Conservation (phyloP, 2,329 filamentous ascomycete species). For the Microcera coccophila region DNA sequence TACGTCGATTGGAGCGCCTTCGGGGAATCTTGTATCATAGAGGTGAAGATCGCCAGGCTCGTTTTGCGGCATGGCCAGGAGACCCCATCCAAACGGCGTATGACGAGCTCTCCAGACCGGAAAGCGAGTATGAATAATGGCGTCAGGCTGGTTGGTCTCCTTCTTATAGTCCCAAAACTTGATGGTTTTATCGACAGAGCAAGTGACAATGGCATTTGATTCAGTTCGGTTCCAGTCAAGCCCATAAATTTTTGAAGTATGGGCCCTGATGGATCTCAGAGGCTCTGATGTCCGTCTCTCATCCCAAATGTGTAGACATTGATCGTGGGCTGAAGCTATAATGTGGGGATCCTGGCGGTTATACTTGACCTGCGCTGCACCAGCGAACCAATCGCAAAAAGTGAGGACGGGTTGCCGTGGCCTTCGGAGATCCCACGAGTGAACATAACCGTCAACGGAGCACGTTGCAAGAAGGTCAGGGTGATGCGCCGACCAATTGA, state of each 20-base stretch:
- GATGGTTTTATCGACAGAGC: conserved; percentile 86
- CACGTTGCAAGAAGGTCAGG: conserved; percentile 87
- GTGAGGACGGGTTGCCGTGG: conserved; percentile 70
- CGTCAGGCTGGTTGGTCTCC: conserved; percentile 62
- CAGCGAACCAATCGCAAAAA: conserved; percentile 90
- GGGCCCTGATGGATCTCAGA: conserved; percentile 78
- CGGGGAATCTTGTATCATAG: conserved; percentile 62
- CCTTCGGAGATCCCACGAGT: conserved; percentile 82
- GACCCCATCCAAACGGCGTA: conserved; percentile 81
- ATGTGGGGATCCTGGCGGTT: conserved; percentile 84
- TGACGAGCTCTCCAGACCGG: conserved; percentile 89
- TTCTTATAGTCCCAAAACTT: conserved; percentile 83
- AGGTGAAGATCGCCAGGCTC: conserved; percentile 81
- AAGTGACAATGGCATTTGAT: conserved; percentile 71
- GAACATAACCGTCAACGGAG: conserved; percentile 87
- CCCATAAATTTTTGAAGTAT: conserved; percentile 91
- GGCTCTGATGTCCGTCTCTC: conserved; percentile 74
- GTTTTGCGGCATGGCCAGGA: conserved; percentile 88
- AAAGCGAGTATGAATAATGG: conserved; percentile 76
- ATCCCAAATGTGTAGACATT: conserved; percentile 86
- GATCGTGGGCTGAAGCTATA: conserved; percentile 85
- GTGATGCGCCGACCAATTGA: conserved; percentile 93
- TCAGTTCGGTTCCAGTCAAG: conserved; percentile 87
- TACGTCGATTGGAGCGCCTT: conserved; percentile 42
- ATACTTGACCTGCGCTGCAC: conserved; percentile 93